These are phyloP conservation scores for Cryptococcus deneoformans DNA, from an alignment of 1,284 basidiomycete genomes.

Conservation along the genomic window DNA sequence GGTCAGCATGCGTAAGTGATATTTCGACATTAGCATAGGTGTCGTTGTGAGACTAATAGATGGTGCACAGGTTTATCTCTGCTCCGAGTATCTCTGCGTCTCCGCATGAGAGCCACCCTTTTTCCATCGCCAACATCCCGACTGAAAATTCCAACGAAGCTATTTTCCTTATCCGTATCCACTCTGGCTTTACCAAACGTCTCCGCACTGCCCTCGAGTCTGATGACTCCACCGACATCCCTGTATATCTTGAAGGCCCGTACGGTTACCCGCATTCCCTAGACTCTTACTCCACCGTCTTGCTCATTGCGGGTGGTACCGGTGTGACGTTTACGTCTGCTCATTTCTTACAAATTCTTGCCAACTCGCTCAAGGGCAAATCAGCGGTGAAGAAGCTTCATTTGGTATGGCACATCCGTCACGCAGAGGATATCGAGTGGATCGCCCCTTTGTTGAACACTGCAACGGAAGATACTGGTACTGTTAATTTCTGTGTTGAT, in stretches of 20 bases:
- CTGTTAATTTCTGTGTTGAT: constrained; percentile 11
- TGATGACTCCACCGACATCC: constrained; percentile 15
- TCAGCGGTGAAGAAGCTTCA: constrained; percentile 28
- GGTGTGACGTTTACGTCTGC: constrained; percentile 38
- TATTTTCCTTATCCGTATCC: constrained; percentile 39
- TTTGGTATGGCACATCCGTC: constrained; percentile 43
- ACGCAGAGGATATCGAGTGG: constrained; percentile 22
- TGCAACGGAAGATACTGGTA: not conserved
- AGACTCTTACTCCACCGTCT: constrained; percentile 26
- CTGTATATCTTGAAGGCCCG: constrained; percentile 42
- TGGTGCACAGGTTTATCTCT: constrained; percentile 31
- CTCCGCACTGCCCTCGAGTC: constrained; percentile 22
- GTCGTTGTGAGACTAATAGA: not conserved
- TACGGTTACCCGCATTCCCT: constrained; percentile 37
- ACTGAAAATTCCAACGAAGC: constrained; percentile 22
- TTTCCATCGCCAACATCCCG: constrained; percentile 43
- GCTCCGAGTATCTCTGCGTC: constrained; percentile 32
- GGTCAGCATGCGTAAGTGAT: constrained; percentile 55
- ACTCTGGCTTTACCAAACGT: constrained; percentile 37
- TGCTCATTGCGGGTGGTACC: constrained; percentile 44
- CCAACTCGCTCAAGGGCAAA: constrained; percentile 10
- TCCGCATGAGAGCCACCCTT: constrained; percentile 45
- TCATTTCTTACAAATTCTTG: constrained; percentile 28
- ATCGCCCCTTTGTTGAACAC: constrained; percentile 20
- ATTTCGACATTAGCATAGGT: not conserved